Conservation (phyloP, 129 eudicot genomes). For the Smallanthus sonchifolius region DNA sequence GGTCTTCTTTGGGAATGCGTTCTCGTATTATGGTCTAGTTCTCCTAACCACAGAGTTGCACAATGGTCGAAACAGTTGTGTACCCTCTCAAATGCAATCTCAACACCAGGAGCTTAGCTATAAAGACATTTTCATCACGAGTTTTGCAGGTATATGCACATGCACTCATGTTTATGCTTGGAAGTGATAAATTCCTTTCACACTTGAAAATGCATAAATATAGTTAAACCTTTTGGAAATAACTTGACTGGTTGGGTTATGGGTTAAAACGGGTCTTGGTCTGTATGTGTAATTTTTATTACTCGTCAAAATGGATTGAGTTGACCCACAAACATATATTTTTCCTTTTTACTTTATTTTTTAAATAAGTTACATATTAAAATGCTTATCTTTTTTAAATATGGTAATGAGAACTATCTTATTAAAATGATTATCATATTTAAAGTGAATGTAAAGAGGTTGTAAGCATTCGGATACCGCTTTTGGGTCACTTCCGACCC, state of each 20-base stretch:
- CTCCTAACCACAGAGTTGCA: slow-evolving; percentile 64
- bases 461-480: no score
- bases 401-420: neutral
- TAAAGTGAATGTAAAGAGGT: no score
- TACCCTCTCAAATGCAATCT: slow-evolving; percentile 10
- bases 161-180: neutral
- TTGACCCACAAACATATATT: neutral
- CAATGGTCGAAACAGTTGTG: slow-evolving; percentile 41
- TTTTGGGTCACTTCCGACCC: neutral
- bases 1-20: slow-evolving; percentile 61
- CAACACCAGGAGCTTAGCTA: slow-evolving; percentile 42
- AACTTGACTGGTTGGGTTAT: neutral
- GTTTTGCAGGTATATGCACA: slow-evolving; percentile 65
- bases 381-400: no score
- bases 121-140: slow-evolving; percentile 62
- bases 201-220: neutral
- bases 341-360: no score
- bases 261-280: neutral
- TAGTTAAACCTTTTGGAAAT: neutral
- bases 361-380: no score
- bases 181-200: neutral
- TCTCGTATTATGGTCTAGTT: slow-evolving; percentile 72
- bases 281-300: neutral
- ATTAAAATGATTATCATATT: no score
- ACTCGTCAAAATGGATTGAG: neutral